Conservation (phyloP, 768 basidiomycete genomes). For the Mycena polygramma region DNA sequence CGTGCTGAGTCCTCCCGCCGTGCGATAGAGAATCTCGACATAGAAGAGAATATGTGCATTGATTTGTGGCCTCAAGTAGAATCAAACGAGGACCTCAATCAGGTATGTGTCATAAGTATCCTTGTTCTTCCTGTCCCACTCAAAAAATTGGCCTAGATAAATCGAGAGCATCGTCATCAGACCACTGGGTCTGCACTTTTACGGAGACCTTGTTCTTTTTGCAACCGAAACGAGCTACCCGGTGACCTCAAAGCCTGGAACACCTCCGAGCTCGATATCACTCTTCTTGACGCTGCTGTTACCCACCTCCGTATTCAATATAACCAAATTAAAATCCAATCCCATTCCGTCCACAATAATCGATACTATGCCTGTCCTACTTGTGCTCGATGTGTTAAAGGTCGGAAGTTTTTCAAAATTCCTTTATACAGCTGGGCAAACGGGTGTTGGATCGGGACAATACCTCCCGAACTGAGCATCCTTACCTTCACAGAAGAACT, state of each 20-base stretch:
- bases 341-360: slow-evolving; percentile 23
- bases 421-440: slow-evolving; percentile 39
- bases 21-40: too few relatives aligned
- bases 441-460: slow-evolving; percentile 39
- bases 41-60: too few relatives aligned
- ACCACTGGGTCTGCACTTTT: slow-evolving; percentile 4
- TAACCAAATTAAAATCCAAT: slow-evolving; percentile 26
- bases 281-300: slow-evolving; percentile 7
- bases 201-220: slow-evolving; percentile 26
- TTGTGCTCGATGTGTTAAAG: slow-evolving; percentile 20
- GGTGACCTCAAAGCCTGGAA: slow-evolving; percentile 1
- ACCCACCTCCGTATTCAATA: background rate
- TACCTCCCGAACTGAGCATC: slow-evolving; percentile 32
- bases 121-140: too few relatives aligned
- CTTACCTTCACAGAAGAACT: slow-evolving; percentile 14
- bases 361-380: slow-evolving; percentile 18
- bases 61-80: too few relatives aligned
- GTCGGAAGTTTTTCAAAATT: slow-evolving; percentile 20
- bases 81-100: too few relatives aligned
- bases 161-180: slow-evolving; percentile 23
- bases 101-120: too few relatives aligned
- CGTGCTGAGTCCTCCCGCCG: too few relatives aligned
- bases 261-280: slow-evolving; percentile 10
- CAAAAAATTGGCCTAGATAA: slow-evolving; percentile 24
- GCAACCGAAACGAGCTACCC: slow-evolving; percentile 23